These are phyloP conservation scores for Rhododendron simsii DNA, from an alignment of 148 eudicot species.

Conservation along the genomic window DNA sequence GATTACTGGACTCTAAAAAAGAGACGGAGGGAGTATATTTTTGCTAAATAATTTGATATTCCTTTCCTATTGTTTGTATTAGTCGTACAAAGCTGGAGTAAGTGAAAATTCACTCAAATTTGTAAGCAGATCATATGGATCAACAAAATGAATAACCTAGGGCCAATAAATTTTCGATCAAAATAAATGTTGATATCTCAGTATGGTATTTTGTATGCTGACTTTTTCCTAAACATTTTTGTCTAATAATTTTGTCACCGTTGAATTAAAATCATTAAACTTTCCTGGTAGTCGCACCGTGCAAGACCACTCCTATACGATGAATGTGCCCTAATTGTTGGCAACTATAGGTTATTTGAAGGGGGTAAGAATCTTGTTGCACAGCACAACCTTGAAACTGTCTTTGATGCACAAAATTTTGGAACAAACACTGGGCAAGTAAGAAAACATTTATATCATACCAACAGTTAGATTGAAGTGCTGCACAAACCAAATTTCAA, in stretches of 20 bases:
- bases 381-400: not conserved
- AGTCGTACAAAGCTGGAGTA: too few species aligned
- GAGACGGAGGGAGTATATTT: too few species aligned
- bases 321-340: not conserved
- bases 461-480: constrained; percentile 16
- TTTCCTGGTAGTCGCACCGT: not conserved
- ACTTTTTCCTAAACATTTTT: too few species aligned
- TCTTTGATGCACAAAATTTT: not conserved
- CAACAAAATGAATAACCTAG: not conserved
- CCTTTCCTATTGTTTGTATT: too few species aligned
- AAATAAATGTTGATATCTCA: too few species aligned
- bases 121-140: not conserved
- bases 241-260: not conserved
- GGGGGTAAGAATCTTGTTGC: not conserved
- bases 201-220: too few species aligned
- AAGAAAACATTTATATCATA: not conserved
- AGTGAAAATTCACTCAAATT: too few species aligned
- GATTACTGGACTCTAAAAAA: too few species aligned
- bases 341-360: not conserved
- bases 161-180: not conserved
- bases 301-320: not conserved
- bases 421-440: not conserved
- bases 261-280: not conserved
- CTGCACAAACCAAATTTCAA: constrained; percentile 3
- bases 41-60: too few species aligned